Conservation (phyloP, 768 basidiomycete genomes). For the Lactarius deliciosus region DNA sequence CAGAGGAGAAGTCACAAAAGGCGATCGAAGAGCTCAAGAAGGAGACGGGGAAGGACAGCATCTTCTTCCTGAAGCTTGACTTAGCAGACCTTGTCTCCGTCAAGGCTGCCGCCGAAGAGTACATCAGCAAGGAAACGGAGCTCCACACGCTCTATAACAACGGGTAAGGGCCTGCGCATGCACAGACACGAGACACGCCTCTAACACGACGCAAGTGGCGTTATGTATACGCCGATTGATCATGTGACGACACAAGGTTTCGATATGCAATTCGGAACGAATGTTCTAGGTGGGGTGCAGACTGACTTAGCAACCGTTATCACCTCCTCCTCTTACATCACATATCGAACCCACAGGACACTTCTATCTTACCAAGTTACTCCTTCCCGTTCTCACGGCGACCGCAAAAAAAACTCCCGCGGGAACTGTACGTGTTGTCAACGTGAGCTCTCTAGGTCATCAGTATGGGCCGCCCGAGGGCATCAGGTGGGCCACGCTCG, state of each 20-base stretch:
- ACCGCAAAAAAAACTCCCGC: constrained; percentile 13
- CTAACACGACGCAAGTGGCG: constrained; percentile 9
- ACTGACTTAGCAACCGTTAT: background rate
- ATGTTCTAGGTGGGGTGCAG: constrained; percentile 25
- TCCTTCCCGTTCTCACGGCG: constrained; percentile 34
- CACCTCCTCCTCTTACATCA: background rate
- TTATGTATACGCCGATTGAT: constrained; percentile 19
- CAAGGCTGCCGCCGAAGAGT: constrained; percentile 17
- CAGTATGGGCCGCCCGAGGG: constrained; percentile 5
- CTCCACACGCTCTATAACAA: constrained; percentile 18
- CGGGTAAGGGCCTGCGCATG: background rate
- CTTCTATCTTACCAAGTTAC: constrained; percentile 30
- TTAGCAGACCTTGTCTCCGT: constrained; percentile 1
- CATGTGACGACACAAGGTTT: constrained; percentile 25
- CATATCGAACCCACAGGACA: constrained; percentile 22
- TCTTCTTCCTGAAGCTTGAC: constrained; percentile 23
- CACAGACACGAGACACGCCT: background rate
- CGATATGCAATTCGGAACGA: constrained; percentile 31
- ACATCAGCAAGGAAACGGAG: constrained; percentile 16
- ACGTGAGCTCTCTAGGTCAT: constrained; percentile 20
- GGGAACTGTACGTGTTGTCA: constrained; percentile 33
- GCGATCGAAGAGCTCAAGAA: constrained; percentile 18
- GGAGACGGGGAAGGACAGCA: constrained; percentile 16
- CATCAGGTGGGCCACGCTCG: constrained; percentile 12
- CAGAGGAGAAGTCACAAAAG: constrained; percentile 1